Conservation (phyloP, 2,329 filamentous ascomycete species). For the Phialocephala subalpina region DNA sequence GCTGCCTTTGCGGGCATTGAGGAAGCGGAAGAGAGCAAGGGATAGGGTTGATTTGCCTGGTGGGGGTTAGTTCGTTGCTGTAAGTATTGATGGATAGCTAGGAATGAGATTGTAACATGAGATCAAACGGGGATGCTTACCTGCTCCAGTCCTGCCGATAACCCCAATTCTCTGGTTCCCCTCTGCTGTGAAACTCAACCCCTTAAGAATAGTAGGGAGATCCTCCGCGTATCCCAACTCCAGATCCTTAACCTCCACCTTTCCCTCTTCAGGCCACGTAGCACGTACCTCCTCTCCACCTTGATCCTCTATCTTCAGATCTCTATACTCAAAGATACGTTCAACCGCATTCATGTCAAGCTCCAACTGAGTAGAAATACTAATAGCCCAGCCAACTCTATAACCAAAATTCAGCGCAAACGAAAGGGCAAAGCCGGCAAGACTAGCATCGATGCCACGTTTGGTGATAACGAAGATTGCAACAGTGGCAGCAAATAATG, state of each 20-base stretch:
- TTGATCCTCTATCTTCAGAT: slow-evolving; percentile 70
- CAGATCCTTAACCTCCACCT: slow-evolving; percentile 74
- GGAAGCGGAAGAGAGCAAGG: slow-evolving; percentile 37
- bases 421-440: slow-evolving; percentile 77
- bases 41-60: slow-evolving; percentile 39
- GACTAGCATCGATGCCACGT: slow-evolving; percentile 67
- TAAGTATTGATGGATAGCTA: background rate
- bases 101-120: slow-evolving; percentile 28
- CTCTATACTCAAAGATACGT: slow-evolving; percentile 76
- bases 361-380: slow-evolving; percentile 73
- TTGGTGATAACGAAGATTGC: slow-evolving; percentile 68
- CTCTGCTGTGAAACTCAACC: slow-evolving; percentile 69
- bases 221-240: slow-evolving; percentile 76
- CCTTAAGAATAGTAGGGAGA: slow-evolving; percentile 73
- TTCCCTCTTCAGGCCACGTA: slow-evolving; percentile 77
- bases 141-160: slow-evolving; percentile 40
- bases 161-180: slow-evolving; percentile 60
- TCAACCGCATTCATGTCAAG: slow-evolving; percentile 81
- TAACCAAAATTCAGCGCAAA: slow-evolving; percentile 75
- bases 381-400: slow-evolving; percentile 68
- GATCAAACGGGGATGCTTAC: slow-evolving; percentile 30
- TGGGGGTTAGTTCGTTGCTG: slow-evolving; percentile 19
- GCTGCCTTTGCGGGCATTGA: slow-evolving; percentile 49
- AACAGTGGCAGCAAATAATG: slow-evolving; percentile 70
- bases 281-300: slow-evolving; percentile 67